These are phyloP conservation scores for Macrocybe gigantea DNA, from an alignment of 768 basidiomycete species.

Conservation along the genomic window DNA sequence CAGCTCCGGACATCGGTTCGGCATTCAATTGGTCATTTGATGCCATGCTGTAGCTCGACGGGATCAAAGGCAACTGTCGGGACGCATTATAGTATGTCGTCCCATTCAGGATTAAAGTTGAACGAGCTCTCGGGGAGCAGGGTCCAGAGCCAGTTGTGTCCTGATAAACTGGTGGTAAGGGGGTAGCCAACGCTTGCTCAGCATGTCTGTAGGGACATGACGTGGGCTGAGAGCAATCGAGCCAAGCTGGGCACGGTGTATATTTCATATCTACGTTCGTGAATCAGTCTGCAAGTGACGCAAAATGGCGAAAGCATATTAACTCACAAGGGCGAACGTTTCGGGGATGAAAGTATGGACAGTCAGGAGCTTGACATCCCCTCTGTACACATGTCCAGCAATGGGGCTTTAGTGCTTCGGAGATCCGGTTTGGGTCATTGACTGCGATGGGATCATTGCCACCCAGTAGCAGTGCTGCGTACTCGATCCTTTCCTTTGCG, in stretches of 20 bases:
- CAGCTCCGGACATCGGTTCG: too few relatives aligned
- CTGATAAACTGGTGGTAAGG: background rate
- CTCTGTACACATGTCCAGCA: constrained; percentile 22
- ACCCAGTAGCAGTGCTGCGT: too few relatives aligned
- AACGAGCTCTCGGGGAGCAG: too few relatives aligned
- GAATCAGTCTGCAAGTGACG: background rate
- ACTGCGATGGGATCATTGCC: too few relatives aligned
- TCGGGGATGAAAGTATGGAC: constrained; percentile 24
- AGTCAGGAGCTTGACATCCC: constrained; percentile 17
- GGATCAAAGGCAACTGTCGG: background rate
- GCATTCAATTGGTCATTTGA: background rate
- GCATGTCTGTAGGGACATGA: constrained; percentile 23
- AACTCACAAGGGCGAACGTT: constrained; percentile 25
- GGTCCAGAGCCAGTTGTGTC: background rate
- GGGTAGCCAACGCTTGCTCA: constrained; percentile 7
- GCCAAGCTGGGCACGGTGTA: constrained; percentile 28
- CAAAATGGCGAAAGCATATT: background rate
- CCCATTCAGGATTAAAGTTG: background rate
- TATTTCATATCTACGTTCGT: constrained; percentile 22
- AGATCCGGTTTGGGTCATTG: too few relatives aligned
- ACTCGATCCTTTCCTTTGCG: too few relatives aligned
- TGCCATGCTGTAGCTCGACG: background rate
- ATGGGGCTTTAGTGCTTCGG: too few relatives aligned
- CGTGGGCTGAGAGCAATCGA: constrained; percentile 17
- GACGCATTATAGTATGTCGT: background rate